These are phyloP conservation scores for Venturia oleaginea DNA, from an alignment of 2,329 filamentous ascomycete genomes.

Conservation along the genomic window DNA sequence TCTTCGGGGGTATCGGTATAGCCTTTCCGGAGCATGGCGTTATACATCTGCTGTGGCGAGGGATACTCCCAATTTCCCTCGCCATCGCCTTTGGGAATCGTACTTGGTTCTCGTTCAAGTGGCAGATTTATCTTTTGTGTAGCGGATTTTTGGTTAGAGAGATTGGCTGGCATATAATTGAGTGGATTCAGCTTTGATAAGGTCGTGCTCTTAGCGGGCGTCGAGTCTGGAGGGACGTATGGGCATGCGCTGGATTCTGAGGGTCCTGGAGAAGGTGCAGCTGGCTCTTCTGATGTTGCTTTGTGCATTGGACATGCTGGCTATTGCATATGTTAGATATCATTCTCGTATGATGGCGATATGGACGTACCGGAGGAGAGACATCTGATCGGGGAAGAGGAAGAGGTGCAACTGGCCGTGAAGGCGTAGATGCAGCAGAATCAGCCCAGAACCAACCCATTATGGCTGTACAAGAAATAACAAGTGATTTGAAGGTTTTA, in stretches of 20 bases:
- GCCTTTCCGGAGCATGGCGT: slow-evolving; percentile 90
- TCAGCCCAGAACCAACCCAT: slow-evolving; percentile 71
- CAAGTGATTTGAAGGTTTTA: background rate
- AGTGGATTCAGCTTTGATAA: slow-evolving; percentile 63
- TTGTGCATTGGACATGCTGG: slow-evolving; percentile 64
- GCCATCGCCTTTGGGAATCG: slow-evolving; percentile 78
- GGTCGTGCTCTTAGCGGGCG: slow-evolving; percentile 29
- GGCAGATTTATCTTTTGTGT: slow-evolving; percentile 68
- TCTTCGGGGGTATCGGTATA: slow-evolving; percentile 90
- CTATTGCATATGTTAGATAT: slow-evolving; percentile 32
- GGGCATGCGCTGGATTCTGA: slow-evolving; percentile 39
- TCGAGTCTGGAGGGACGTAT: slow-evolving; percentile 38
- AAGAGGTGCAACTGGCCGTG: slow-evolving; percentile 36
- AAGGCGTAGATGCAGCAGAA: slow-evolving; percentile 28
- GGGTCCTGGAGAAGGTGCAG: slow-evolving; percentile 21
- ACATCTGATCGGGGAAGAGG: slow-evolving; percentile 37
- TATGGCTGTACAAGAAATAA: background rate
- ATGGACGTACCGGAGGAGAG: slow-evolving; percentile 45
- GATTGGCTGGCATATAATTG: slow-evolving; percentile 89
- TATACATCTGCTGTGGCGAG: slow-evolving; percentile 99
- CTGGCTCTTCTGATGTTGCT: slow-evolving; percentile 24
- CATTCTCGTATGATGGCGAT: background rate
- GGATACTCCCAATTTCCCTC: slow-evolving; percentile 93
- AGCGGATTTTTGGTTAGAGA: slow-evolving; percentile 52
- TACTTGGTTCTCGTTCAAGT: slow-evolving; percentile 71